Evolutionary conservation across 257 asterid species (phyloP).

Genomic region (Catharanthus roseus): DNA sequence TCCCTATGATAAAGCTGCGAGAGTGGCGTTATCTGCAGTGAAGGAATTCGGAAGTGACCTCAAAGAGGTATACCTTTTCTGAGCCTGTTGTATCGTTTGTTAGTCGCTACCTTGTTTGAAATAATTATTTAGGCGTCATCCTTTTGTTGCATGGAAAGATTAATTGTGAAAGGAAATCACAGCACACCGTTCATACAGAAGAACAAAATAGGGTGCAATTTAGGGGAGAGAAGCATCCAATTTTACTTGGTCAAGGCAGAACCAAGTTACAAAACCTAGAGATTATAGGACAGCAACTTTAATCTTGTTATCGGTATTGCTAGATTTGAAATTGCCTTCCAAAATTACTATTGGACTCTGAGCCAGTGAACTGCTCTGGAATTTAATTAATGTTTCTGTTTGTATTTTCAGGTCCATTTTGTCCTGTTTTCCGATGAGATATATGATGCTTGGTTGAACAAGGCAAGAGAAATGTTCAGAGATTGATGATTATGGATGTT

Average conservation of each 20-base stretch:
- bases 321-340: no score
- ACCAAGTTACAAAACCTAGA: no score
- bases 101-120: background rate
- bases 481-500: conserved; percentile 24
- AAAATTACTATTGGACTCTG: background rate
- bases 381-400: background rate
- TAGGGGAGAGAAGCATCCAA: background rate
- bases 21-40: conserved; percentile 74
- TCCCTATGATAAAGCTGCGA: conserved; percentile 88
- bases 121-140: background rate
- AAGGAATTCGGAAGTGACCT: conserved; percentile 56
- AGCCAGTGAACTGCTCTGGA: background rate
- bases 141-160: background rate
- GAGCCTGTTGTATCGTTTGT: background rate
- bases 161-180: background rate
- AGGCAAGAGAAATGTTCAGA: conserved; percentile 54
- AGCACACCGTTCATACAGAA: background rate
- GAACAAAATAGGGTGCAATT: background rate
- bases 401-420: conserved; percentile 70
- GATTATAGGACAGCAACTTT: no score
- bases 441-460: conserved; percentile 67
- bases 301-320: no score
- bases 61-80: conserved; percentile 57
- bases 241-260: background rate
- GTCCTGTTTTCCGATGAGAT: conserved; percentile 72